Evolutionary conservation across 306 rosid genomes (phyloP).

Genomic region (Crotalaria pallida): DNA sequence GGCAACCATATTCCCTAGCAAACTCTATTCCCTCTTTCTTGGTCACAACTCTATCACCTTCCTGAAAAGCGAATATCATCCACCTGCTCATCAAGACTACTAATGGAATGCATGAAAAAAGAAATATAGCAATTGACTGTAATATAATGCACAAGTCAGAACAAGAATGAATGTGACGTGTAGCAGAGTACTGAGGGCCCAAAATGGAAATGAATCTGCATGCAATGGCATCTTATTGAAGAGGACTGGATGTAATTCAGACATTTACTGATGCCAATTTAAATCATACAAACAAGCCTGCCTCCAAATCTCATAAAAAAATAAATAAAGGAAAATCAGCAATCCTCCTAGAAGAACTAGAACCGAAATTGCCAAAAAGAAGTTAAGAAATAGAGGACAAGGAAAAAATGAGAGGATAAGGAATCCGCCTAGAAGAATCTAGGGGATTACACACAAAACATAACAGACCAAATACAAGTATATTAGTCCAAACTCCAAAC

Average conservation of each 20-base stretch:
- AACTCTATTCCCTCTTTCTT: slow-evolving; percentile 86
- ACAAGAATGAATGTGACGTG: background rate
- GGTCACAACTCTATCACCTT: slow-evolving; percentile 72
- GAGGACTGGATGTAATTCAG: background rate
- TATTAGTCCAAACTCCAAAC: background rate
- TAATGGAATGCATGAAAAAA: background rate
- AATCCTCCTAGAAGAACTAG: slow-evolving; percentile 7
- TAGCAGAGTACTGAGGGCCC: background rate
- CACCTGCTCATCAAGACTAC: slow-evolving; percentile 9
- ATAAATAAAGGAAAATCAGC: background rate
- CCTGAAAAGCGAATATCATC: slow-evolving; percentile 48
- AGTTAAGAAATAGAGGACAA: background rate
- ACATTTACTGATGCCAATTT: background rate
- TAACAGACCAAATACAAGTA: background rate
- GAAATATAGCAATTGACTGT: background rate
- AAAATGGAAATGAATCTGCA: slow-evolving; percentile 7
- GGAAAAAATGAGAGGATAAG: background rate
- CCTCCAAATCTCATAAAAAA: background rate
- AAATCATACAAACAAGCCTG: background rate
- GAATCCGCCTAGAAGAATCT: background rate
- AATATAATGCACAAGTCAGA: slow-evolving; percentile 8
- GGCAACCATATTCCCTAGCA: slow-evolving; percentile 88
- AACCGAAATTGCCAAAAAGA: slow-evolving; percentile 7
- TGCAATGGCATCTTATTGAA: background rate
- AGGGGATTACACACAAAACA: background rate